Conservation (phyloP, 2,329 filamentous ascomycete genomes). For the Pestalotiopsis sp. region DNA sequence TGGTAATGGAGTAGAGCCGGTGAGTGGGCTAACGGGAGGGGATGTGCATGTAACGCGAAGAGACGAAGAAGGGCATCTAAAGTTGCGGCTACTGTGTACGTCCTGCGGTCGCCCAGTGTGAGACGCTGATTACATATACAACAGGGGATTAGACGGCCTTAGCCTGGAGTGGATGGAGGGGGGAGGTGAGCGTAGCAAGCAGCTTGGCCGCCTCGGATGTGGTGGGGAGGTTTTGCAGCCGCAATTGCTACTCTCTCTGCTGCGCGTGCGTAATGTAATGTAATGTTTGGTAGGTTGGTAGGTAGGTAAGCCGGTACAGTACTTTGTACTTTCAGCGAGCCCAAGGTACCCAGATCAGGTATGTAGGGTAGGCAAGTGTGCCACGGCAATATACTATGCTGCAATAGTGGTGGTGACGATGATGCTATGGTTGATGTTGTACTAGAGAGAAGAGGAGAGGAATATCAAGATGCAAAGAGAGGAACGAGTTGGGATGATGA, state of each 20-base stretch:
- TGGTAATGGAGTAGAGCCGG: constrained; percentile 24
- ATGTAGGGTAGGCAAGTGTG: background rate
- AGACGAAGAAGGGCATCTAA: constrained; percentile 24
- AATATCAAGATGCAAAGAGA: background rate
- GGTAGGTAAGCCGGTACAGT: background rate
- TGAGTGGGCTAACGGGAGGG: constrained; percentile 17
- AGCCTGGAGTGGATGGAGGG: constrained; percentile 17
- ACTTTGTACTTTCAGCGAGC: background rate
- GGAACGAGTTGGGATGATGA: background rate
- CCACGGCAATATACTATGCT: background rate
- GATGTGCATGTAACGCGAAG: constrained; percentile 26
- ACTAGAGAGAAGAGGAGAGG: background rate
- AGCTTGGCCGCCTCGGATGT: constrained; percentile 15
- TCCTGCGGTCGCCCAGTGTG: constrained; percentile 25
- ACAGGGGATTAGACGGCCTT: constrained; percentile 29
- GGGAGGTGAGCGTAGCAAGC: constrained; percentile 18
- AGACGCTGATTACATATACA: constrained; percentile 34
- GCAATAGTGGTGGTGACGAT: background rate
- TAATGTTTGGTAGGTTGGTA: no score
- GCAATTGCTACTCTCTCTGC: background rate
- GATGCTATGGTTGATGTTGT: background rate
- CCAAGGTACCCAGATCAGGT: background rate
- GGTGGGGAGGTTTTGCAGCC: constrained; percentile 7
- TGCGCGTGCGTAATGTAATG: background rate
- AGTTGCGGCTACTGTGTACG: constrained; percentile 24